Evolutionary conservation across 495 filamentous ascomycete genomes (phyloP).

Genomic region (Astrothelium subdiscretum): DNA sequence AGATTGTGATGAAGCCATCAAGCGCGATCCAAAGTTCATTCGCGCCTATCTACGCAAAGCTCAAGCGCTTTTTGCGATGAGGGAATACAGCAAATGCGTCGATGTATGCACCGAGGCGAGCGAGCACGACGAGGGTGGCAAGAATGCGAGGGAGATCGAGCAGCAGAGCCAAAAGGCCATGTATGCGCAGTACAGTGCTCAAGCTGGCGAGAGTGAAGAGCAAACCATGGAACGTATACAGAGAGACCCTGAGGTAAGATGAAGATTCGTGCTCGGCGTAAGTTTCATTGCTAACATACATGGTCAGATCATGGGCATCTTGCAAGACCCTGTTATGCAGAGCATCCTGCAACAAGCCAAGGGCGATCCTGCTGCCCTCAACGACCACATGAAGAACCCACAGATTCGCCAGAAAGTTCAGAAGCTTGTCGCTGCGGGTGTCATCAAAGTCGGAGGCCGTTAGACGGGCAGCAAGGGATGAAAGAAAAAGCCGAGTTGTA

Average conservation of each 20-base stretch:
- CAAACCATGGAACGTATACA: conserved; percentile 87
- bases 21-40: conserved; percentile 86
- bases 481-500: neutral
- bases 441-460: conserved; percentile 67
- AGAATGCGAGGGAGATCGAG: conserved; percentile 80
- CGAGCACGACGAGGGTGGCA: conserved; percentile 61
- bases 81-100: conserved; percentile 87
- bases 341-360: conserved; percentile 94
- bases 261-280: neutral
- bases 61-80: conserved; percentile 88
- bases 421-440: conserved; percentile 83
- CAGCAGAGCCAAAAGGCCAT: conserved; percentile 92
- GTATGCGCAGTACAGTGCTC: conserved; percentile 72
- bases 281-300: neutral
- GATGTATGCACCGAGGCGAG: conserved; percentile 77
- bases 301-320: conserved; percentile 69
- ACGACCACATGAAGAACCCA: conserved; percentile 94
- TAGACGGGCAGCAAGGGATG: neutral
- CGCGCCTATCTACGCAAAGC: conserved; percentile 91
- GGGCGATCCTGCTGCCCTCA: conserved; percentile 77
- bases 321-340: conserved; percentile 95
- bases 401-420: conserved; percentile 74
- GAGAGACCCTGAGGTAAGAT: conserved; percentile 79
- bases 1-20: conserved; percentile 86
- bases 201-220: conserved; percentile 92